Evolutionary conservation across 2,329 filamentous ascomycete species (phyloP), one percentile per base, ranked within the genome.

Genomic region (Phyllosticta capitalensis): DNA sequence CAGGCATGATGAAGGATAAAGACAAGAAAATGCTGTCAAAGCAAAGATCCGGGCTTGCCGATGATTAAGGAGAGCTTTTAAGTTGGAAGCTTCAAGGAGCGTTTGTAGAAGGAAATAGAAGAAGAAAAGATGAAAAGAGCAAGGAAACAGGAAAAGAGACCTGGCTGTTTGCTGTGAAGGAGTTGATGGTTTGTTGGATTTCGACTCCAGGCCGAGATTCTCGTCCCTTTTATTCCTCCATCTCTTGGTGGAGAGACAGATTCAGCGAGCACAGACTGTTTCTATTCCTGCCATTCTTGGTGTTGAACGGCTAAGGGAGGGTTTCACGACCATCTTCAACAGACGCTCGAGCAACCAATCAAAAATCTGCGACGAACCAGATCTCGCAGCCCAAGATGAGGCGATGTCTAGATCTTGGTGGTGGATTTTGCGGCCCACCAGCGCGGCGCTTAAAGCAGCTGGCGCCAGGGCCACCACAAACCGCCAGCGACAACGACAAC

Each of bases 1-100:
- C 69, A 71, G 76, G 74, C 79, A 81, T 81, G 7, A 66, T 78
- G 68, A 57, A 48, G 14, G 17, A 21, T 21, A 26, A 19, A 28
- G 49, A 30, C 56, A 56, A 38, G 30, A 14, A 24, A 51, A 33
- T 59, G 57, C 57, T 59, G 14, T 59, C 57, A 55, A 55, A 59
- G 57, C 57, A 55, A 55, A 49, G 38, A 38, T 22, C 30, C 12
- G 51, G 17, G 58, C 67, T 69, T 72, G 70, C 71, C 68, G 69
- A 70, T 69, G 70, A 69, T 62, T 50, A 61, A 69, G 60, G 67
- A 68, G 64, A 58, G 64, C 26, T n/a, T 56, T 58, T 65, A 60
- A 50, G 66, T 64, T 58, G 62, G 67, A 65, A 65, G 54, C 38
- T 28, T 50, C 54, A 48, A 58, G 33, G 53, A 45, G 51, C 30